phyloP scores from a whole-genome alignment of 768 basidiomycete species.

The Boletus vinaceobasis region DNA sequence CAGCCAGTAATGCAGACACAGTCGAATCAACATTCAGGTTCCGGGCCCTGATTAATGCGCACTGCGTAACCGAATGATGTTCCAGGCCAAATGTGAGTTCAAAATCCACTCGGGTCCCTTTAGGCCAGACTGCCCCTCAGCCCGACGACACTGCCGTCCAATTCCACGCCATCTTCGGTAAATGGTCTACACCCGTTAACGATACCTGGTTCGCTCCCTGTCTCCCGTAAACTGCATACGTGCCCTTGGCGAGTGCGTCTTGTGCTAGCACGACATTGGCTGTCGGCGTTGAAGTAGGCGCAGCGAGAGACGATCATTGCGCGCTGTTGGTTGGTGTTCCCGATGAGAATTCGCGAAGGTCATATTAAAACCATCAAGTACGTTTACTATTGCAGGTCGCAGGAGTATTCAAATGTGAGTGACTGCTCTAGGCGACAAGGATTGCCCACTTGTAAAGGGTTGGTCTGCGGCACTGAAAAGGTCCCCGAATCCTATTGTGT shows the following conservation, averaged over 20 bases:
- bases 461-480: slow-evolving; percentile 11
- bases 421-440: neutral
- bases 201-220: slow-evolving; percentile 2
- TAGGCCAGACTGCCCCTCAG: neutral
- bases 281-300: slow-evolving; percentile 29
- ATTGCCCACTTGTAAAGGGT: slow-evolving; percentile 10
- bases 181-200: slow-evolving; percentile 13
- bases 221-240: slow-evolving; percentile 15
- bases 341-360: slow-evolving; percentile 1
- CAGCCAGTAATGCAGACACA: no score
- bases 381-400: slow-evolving; percentile 14
- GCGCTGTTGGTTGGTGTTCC: slow-evolving; percentile 26
- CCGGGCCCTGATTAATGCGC: neutral
- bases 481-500: slow-evolving; percentile 21
- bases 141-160: slow-evolving; percentile 6
- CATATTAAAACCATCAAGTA: slow-evolving; percentile 20
- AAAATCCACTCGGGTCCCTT: neutral
- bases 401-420: neutral
- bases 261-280: slow-evolving; percentile 16
- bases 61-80: no score
- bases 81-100: neutral
- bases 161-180: slow-evolving; percentile 22
- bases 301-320: slow-evolving; percentile 22
- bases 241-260: neutral
- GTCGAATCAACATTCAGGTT: neutral